A percentile compares a stretch with the other conserved stretches of the same genome.
These are phyloP conservation scores for Mucor velutinosus DNA, from an alignment of 371 early-diverging fungal species.

Conservation along the genomic window DNA sequence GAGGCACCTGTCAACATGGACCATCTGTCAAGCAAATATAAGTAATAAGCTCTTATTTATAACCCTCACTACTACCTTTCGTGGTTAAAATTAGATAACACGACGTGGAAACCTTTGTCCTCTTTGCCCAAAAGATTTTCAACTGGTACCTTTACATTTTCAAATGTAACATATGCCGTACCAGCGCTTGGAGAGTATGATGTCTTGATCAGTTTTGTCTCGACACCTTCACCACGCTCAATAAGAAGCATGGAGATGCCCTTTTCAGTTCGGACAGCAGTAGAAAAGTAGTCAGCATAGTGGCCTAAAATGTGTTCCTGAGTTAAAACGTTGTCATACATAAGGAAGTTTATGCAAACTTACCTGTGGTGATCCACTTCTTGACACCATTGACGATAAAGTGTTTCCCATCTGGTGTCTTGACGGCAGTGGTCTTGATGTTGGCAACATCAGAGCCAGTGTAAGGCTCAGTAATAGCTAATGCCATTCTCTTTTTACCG, in stretches of 20 bases:
- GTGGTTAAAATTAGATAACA: slow-evolving; percentile 79
- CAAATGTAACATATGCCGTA: slow-evolving; percentile 74
- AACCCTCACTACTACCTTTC: slow-evolving; percentile 76
- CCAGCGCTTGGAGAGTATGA: slow-evolving; percentile 81
- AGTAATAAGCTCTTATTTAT: slow-evolving; percentile 71
- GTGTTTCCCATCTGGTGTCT: slow-evolving; percentile 60
- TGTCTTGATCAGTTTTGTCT: slow-evolving; percentile 79
- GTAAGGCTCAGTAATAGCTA: slow-evolving; percentile 74
- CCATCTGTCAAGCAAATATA: too few species aligned
- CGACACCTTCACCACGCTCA: slow-evolving; percentile 79
- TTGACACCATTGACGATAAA: slow-evolving; percentile 87
- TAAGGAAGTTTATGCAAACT: too few species aligned
- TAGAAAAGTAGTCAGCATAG: slow-evolving; percentile 76
- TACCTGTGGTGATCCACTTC: slow-evolving; percentile 73
- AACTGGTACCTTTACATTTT: slow-evolving; percentile 88
- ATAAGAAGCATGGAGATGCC: slow-evolving; percentile 83
- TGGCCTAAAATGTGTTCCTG: slow-evolving; percentile 61
- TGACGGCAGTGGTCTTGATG: slow-evolving; percentile 71
- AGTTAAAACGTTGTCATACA: too few species aligned
- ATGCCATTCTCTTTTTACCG: slow-evolving; percentile 80
- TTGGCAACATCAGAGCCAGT: slow-evolving; percentile 85
- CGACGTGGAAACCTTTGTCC: slow-evolving; percentile 86
- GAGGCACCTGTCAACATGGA: slow-evolving; percentile 43
- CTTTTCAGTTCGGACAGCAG: slow-evolving; percentile 72
- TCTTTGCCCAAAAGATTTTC: slow-evolving; percentile 83